Evolutionary conservation across 1,284 basidiomycete genomes (phyloP).

Genomic region (Fomitopsis betulina): DNA sequence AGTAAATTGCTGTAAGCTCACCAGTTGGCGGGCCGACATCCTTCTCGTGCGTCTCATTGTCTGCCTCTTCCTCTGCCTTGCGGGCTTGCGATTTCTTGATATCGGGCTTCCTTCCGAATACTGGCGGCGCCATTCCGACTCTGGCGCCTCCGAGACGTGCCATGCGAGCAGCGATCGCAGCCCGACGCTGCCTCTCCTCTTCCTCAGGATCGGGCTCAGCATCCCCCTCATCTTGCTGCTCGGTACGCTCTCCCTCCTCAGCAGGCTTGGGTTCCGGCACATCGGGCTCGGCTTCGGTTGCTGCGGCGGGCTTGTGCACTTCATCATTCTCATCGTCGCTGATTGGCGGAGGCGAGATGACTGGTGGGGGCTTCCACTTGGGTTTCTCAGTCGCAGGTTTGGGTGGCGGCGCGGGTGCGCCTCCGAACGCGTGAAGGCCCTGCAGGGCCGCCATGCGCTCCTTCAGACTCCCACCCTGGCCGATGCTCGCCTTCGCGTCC

Average conservation of each 20-base stretch:
- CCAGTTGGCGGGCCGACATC: conserved; percentile 7
- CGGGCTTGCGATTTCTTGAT: conserved; percentile 34
- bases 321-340: conserved; percentile 32
- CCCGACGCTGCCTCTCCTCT: conserved; percentile 74
- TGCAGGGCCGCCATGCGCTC: conserved; percentile 92
- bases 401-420: conserved; percentile 41
- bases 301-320: conserved; percentile 32
- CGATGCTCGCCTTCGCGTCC: conserved; percentile 81
- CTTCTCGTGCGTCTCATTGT: conserved; percentile 2
- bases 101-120: conserved; percentile 55
- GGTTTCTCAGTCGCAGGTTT: conserved; percentile 66
- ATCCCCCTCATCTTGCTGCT: conserved; percentile 37
- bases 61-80: conserved; percentile 22
- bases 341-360: conserved; percentile 37
- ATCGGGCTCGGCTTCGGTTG: conserved; percentile 30
- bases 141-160: conserved; percentile 83
- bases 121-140: conserved; percentile 74
- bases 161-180: conserved; percentile 85
- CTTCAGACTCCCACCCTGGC: conserved; percentile 70
- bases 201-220: conserved; percentile 62
- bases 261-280: conserved; percentile 38
- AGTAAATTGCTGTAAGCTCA: not conserved
- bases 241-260: conserved; percentile 25
- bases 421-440: conserved; percentile 73
- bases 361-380: conserved; percentile 76